Percentiles rank a stretch among this genome's conserved stretches.
Conservation (phyloP, 2,329 filamentous ascomycete genomes). For the Cercospora sp. region DNA sequence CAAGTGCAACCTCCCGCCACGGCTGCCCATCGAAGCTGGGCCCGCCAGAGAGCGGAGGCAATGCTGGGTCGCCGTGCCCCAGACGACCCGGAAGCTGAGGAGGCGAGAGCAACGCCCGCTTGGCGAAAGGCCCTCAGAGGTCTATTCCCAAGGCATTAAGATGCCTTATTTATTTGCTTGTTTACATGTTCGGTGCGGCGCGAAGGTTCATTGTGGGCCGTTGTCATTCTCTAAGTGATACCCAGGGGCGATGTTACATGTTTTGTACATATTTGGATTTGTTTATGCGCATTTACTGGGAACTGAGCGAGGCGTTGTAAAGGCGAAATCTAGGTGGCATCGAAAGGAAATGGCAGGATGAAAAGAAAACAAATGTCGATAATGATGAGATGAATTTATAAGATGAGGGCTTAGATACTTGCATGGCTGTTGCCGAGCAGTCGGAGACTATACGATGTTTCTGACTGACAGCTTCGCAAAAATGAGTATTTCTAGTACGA, state of each 20-base stretch:
- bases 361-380: not conserved
- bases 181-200: not conserved
- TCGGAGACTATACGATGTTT: not conserved
- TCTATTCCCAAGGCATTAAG: slow-evolving; percentile 33
- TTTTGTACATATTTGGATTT: slow-evolving; percentile 1
- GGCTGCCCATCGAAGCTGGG: slow-evolving; percentile 46
- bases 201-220: not conserved
- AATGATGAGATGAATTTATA: not conserved
- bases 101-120: slow-evolving; percentile 27
- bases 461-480: not conserved
- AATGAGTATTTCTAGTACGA: not conserved
- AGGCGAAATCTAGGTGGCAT: not conserved
- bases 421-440: not conserved
- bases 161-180: not conserved
- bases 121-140: slow-evolving; percentile 36
- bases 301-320: not conserved
- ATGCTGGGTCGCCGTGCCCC: slow-evolving; percentile 42
- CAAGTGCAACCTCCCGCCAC: slow-evolving; percentile 22
- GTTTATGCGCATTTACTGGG: not conserved
- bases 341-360: not conserved
- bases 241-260: slow-evolving; percentile 2
- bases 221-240: slow-evolving; percentile 19
- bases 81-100: slow-evolving; percentile 34
- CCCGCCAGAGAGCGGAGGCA: slow-evolving; percentile 46
- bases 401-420: not conserved